phyloP scores from a whole-genome alignment of 768 basidiomycete genomes.

The Boletus patriciae region DNA sequence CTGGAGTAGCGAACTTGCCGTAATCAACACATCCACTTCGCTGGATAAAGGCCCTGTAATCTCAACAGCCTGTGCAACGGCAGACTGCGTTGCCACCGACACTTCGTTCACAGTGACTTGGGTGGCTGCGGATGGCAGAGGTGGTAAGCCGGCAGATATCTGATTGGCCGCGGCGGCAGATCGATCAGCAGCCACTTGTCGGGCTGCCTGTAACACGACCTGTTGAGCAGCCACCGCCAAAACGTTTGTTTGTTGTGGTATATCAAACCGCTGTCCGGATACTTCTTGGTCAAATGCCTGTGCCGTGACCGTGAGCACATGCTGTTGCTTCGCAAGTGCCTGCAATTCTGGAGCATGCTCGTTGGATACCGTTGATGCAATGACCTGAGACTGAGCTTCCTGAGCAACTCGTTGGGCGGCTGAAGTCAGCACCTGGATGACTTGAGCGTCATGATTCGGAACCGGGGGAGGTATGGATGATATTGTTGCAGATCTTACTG shows the following conservation, averaged over 20 bases:
- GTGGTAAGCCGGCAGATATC: constrained; percentile 41
- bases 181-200: constrained; percentile 54
- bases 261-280: constrained; percentile 50
- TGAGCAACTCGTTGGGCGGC: constrained; percentile 78
- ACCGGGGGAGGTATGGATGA: constrained; percentile 36
- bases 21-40: constrained; percentile 79
- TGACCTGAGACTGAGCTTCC: constrained; percentile 67
- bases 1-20: constrained; percentile 55
- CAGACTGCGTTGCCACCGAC: constrained; percentile 65
- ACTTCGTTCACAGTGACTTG: constrained; percentile 58
- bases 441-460: constrained; percentile 59
- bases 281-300: constrained; percentile 74
- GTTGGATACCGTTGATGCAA: constrained; percentile 50
- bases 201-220: constrained; percentile 76
- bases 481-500: constrained; percentile 34
- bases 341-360: constrained; percentile 51
- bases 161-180: constrained; percentile 43
- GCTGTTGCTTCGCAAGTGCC: constrained; percentile 77
- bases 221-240: constrained; percentile 78
- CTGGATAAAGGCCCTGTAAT: constrained; percentile 69
- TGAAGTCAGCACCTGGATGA: constrained; percentile 73
- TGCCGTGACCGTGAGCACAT: constrained; percentile 70
- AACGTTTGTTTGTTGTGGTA: constrained; percentile 48
- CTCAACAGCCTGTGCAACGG: constrained; percentile 81
- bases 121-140: constrained; percentile 30